A percentile compares a stretch with the other conserved stretches of the same genome.
These are phyloP conservation scores for Thymus mandschuricus DNA, from an alignment of 257 asterid species.

Conservation along the genomic window DNA sequence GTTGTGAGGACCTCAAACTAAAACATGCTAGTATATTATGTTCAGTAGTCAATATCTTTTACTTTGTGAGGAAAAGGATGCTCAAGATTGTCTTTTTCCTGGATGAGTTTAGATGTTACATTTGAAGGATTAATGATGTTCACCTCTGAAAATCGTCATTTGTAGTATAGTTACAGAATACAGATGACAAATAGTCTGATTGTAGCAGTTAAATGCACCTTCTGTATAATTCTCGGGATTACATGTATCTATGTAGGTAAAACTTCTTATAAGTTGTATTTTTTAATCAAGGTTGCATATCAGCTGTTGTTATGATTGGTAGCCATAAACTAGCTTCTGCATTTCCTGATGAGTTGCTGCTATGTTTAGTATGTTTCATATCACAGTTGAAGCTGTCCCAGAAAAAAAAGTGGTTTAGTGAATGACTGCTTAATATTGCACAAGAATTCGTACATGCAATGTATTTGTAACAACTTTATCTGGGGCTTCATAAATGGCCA, in stretches of 20 bases:
- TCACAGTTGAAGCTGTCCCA: background rate
- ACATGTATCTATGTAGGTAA: background rate
- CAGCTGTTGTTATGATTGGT: background rate
- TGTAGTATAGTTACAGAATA: background rate
- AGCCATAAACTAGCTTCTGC: background rate
- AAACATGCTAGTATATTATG: background rate
- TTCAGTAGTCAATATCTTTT: conserved; percentile 8
- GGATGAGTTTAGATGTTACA: background rate
- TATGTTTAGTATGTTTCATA: background rate
- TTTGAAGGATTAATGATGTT: background rate
- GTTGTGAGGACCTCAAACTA: conserved; percentile 6
- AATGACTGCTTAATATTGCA: conserved; percentile 2
- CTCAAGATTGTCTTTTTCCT: conserved; percentile 13
- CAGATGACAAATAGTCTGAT: background rate
- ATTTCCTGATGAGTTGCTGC: conserved; percentile 16
- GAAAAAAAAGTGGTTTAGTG: background rate
- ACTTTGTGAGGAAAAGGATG: background rate
- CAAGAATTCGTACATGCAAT: background rate
- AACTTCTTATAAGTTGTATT: background rate
- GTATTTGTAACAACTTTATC: background rate
- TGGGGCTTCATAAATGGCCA: background rate
- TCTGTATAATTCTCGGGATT: background rate
- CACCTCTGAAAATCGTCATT: conserved; percentile 4
- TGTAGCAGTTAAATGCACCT: background rate
- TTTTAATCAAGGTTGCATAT: background rate